These are phyloP conservation scores for Verticillium nonalfalfae DNA, from an alignment of 2,329 filamentous ascomycete species.

Conservation along the genomic window DNA sequence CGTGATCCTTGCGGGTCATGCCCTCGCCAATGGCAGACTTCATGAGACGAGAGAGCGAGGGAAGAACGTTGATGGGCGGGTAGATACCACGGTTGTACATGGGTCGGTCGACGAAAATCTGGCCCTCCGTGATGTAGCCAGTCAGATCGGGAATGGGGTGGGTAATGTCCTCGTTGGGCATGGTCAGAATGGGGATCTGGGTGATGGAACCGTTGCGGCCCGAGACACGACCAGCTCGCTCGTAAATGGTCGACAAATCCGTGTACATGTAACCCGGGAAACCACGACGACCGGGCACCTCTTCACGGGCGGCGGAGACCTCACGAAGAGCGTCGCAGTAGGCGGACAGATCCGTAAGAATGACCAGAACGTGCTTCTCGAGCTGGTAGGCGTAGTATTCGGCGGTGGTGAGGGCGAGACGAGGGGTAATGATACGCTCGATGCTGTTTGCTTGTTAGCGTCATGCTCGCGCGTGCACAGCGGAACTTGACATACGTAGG, in stretches of 20 bases:
- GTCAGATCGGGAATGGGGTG: slow-evolving; percentile 98
- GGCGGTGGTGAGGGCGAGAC: slow-evolving; percentile 93
- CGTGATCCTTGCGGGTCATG: slow-evolving; percentile 93
- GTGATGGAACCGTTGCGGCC: slow-evolving; percentile 98
- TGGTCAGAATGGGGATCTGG: slow-evolving; percentile 96
- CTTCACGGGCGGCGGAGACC: slow-evolving; percentile 94
- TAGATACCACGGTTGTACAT: slow-evolving; percentile 96
- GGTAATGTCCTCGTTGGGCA: slow-evolving; percentile 99
- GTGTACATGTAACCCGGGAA: slow-evolving; percentile 99
- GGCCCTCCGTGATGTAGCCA: slow-evolving; percentile 97
- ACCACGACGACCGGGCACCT: slow-evolving; percentile 98
- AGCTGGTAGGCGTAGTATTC: slow-evolving; percentile 99
- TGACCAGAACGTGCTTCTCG: slow-evolving; percentile 98
- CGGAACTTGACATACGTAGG: slow-evolving; percentile 65
- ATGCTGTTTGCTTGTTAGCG: slow-evolving; percentile 51
- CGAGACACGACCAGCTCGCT: slow-evolving; percentile 94
- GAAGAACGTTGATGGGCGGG: slow-evolving; percentile 96
- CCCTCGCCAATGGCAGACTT: slow-evolving; percentile 98
- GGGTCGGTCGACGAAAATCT: slow-evolving; percentile 94
- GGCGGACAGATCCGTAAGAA: slow-evolving; percentile 93
- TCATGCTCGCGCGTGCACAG: neutral
- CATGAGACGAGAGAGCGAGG: slow-evolving; percentile 98
- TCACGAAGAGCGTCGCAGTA: slow-evolving; percentile 99
- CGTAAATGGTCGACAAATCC: slow-evolving; percentile 99
- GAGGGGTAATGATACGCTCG: slow-evolving; percentile 98